These are phyloP conservation scores for Schizosaccharomyces osmophilus DNA, from an alignment of 805 yeast species.

Conservation along the genomic window DNA sequence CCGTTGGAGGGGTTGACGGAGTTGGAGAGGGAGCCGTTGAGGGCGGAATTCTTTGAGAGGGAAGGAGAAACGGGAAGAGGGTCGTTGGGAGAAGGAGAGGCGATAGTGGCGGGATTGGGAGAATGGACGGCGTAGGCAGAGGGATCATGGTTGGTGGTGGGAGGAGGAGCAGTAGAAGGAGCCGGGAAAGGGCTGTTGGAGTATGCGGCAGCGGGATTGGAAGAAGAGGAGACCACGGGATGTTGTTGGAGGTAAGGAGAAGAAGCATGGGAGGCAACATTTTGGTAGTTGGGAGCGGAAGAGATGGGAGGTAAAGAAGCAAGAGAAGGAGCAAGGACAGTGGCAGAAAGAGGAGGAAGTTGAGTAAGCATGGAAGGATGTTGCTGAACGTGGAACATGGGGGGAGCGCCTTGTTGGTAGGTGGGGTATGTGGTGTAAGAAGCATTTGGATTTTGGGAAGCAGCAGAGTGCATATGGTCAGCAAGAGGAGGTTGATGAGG, in stretches of 20 bases:
- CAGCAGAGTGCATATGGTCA: neutral
- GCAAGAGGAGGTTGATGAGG: neutral
- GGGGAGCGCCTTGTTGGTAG: neutral
- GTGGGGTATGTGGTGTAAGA: neutral
- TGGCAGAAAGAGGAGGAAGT: neutral
- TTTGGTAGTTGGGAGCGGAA: neutral
- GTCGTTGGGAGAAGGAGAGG: neutral
- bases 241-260: neutral
- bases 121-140: too few species aligned
- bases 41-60: neutral
- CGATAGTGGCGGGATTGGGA: neutral
- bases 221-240: neutral
- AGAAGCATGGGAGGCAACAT: conserved; percentile 10
- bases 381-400: neutral
- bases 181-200: neutral
- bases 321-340: neutral
- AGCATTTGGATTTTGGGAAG: neutral
- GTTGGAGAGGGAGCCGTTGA: neutral
- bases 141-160: too few species aligned
- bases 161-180: neutral
- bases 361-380: neutral
- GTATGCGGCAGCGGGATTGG: neutral
- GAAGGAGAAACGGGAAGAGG: neutral
- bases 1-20: neutral
- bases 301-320: neutral